Base-by-base conservation (phyloP, 129 eudicot species). In the Artemisia tridentata region DNA sequence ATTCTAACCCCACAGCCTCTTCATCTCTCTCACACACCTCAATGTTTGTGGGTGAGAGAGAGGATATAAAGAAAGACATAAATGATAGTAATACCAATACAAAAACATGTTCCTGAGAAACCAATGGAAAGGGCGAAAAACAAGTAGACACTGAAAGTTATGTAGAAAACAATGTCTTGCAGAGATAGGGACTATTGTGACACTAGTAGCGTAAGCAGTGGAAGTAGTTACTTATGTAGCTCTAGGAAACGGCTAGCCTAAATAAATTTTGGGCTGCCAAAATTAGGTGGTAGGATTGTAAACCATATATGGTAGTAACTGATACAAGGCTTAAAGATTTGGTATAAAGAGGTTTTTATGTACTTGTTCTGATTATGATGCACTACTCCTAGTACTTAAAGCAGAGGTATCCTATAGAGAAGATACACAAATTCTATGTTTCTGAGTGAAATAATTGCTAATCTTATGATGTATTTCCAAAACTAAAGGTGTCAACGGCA, bases 71-170 rank as follows among this genome's bases (percentile, higher is more conserved):
- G 45, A 58, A 41, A 34, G 38, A 70, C 43, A 49, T 69, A 34
- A 54, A 57, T 69, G 54, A 69, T 29, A 27, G 31, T 27, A 18
- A 62, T 18, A 61, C 61, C 69, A 64, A 64, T 72, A 23, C 45
- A 38, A 75, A 45, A 68, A 29, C 6, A 38, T 48, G 60, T 59
- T 56, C 53, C 60, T 53, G 60, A 45, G 45, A 66, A 57, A 75
- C 66, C 56, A 75, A 47, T 56, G 60, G 43, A 43, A 47, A 15
- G 15, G 50, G 67, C 49, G 21, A 75, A 45, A 65, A 31, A 47
- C 77, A 54, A 58, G 10, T 0, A 34, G 58, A 57, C 67, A 14
- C 74, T 67, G 52, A 66, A 75, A 75, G 65, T 73, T 73, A 73
- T 72, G 62, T 59, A 9, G 47, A n/a, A 23, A 15, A 15, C 20